Percentiles rank a stretch among this genome's conserved stretches.
Conservation (phyloP, 225 moss, liverwort and hornwort genomes). For the Pseudoscleropodium purum region DNA sequence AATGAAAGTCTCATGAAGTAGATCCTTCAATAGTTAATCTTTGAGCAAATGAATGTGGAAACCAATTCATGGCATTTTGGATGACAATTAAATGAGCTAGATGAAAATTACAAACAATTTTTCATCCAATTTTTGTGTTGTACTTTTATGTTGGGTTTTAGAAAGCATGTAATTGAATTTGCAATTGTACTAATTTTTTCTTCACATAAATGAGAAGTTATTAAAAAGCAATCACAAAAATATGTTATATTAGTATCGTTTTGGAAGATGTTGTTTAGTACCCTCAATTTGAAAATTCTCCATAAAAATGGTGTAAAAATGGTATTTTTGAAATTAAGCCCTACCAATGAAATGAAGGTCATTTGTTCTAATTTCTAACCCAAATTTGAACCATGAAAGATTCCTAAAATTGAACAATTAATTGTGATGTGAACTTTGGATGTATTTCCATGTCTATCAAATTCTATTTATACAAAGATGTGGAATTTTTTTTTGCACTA, state of each 20-base stretch:
- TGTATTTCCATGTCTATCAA: background rate
- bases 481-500: background rate
- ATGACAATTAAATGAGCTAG: too few relatives aligned
- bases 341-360: background rate
- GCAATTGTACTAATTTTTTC: fast-evolving
- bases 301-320: background rate
- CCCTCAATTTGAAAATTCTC: background rate
- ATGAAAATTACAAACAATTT: too few relatives aligned
- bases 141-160: background rate
- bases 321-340: background rate
- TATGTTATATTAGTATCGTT: background rate
- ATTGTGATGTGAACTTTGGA: background rate
- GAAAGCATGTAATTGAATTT: background rate
- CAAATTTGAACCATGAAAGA: background rate
- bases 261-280: background rate
- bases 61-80: too few relatives aligned
- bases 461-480: background rate
- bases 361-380: background rate
- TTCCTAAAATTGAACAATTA: background rate
- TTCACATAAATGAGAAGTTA: background rate
- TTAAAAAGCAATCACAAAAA: background rate
- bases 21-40: too few relatives aligned
- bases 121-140: background rate
- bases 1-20: too few relatives aligned
- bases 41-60: too few relatives aligned